Evolutionary conservation across 768 basidiomycete genomes (phyloP).

Genomic region (Hydnomerulius pinastri): DNA sequence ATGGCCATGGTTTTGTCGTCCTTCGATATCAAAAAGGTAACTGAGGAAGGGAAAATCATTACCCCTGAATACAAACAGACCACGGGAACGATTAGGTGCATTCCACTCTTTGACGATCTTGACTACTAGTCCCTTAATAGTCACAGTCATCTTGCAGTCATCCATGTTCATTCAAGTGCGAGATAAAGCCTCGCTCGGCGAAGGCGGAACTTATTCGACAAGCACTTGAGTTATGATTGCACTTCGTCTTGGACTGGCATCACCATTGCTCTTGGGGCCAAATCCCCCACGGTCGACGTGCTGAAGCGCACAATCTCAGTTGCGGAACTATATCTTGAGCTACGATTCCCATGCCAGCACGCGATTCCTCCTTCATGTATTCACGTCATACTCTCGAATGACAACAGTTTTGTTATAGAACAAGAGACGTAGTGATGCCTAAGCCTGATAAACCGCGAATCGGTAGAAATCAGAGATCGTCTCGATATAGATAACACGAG

Average conservation of each 20-base stretch:
- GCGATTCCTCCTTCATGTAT: too few relatives aligned
- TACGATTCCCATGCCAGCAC: too few relatives aligned
- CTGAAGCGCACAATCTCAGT: too few relatives aligned
- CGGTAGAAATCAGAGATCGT: constrained; percentile 28
- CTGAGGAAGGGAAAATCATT: not conserved
- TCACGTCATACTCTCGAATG: not conserved
- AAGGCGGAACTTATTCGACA: constrained; percentile 47
- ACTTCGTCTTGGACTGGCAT: too few relatives aligned
- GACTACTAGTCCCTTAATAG: not conserved
- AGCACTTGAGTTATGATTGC: not conserved
- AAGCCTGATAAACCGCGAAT: not conserved
- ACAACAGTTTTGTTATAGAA: not conserved
- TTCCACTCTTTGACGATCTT: too few relatives aligned
- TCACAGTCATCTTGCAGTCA: constrained; percentile 2
- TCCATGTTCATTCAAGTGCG: constrained; percentile 44
- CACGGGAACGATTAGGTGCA: not conserved
- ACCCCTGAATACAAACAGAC: not conserved
- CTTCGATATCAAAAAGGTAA: constrained; percentile 1
- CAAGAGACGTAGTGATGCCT: too few relatives aligned
- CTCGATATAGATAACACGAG: constrained; percentile 36
- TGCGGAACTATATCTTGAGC: too few relatives aligned
- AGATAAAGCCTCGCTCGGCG: constrained; percentile 51
- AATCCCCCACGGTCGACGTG: too few relatives aligned
- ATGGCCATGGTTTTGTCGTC: not conserved
- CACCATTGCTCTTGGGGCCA: too few relatives aligned